Evolutionary conservation across 805 yeast species (phyloP).

Genomic region (Teunomyces barrocoloradensis): DNA sequence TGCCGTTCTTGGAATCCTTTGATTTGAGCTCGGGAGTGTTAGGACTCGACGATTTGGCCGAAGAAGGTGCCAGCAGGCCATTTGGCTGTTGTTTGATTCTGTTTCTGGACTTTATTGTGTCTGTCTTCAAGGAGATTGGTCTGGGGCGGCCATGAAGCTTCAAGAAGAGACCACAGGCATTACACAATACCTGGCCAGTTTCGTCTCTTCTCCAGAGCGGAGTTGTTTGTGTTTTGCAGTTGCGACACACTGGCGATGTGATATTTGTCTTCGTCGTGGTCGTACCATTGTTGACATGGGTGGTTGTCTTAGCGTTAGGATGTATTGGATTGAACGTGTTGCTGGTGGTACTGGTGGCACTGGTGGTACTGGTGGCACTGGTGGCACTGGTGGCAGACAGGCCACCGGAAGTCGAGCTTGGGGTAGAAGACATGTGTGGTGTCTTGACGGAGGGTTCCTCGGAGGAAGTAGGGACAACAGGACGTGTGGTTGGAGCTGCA

Average conservation of each 20-base stretch:
- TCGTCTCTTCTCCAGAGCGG: slow-evolving; percentile 96
- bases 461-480: slow-evolving; percentile 1
- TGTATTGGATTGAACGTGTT: slow-evolving; percentile 34
- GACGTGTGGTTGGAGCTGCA: background rate
- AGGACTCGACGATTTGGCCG: slow-evolving; percentile 35
- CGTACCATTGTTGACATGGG: slow-evolving; percentile 56
- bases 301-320: slow-evolving; percentile 64
- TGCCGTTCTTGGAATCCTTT: slow-evolving; percentile 36
- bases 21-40: slow-evolving; percentile 58
- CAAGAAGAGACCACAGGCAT: slow-evolving; percentile 88
- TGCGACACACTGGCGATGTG: slow-evolving; percentile 73
- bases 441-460: background rate
- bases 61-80: slow-evolving; percentile 4
- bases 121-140: slow-evolving; percentile 88
- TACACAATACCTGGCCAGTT: slow-evolving; percentile 81
- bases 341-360: no score
- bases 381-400: background rate
- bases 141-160: slow-evolving; percentile 91
- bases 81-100: slow-evolving; percentile 58
- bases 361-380: background rate
- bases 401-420: background rate
- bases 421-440: background rate
- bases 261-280: slow-evolving; percentile 64
- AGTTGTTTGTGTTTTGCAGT: slow-evolving; percentile 89
- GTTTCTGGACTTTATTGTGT: slow-evolving; percentile 87